phyloP scores from a whole-genome alignment of 1,284 basidiomycete genomes.

The Mycena citricolor region DNA sequence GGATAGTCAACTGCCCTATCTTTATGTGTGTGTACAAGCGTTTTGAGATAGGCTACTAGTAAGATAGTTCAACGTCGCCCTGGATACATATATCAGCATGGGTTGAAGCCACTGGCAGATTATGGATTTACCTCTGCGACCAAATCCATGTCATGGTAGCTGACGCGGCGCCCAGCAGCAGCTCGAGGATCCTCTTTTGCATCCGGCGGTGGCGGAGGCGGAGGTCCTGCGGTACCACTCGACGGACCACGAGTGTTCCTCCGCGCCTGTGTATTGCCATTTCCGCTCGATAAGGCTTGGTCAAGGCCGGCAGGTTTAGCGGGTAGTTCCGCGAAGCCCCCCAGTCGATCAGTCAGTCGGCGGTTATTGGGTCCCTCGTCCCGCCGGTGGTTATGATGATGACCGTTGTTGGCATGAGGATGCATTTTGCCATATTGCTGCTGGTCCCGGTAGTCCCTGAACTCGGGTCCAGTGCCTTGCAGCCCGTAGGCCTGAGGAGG shows the following conservation, averaged over 20 bases:
- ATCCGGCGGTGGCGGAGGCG: conserved; percentile 77
- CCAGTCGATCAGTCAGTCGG: conserved; percentile 74
- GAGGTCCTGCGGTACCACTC: conserved; percentile 44
- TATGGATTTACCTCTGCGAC: conserved; percentile 63
- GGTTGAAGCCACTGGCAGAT: neutral
- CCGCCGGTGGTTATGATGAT: conserved; percentile 44
- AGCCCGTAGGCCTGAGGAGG: conserved; percentile 81
- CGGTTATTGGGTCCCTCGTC: conserved; percentile 57
- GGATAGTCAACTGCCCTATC: too few relatives aligned
- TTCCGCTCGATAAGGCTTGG: conserved; percentile 50
- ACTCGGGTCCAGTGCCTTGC: conserved; percentile 54
- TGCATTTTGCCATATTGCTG: conserved; percentile 31
- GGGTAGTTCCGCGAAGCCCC: conserved; percentile 72
- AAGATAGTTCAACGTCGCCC: conserved; percentile 79
- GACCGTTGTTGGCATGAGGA: conserved; percentile 15
- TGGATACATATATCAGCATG: conserved; percentile 23
- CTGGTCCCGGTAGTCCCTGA: conserved; percentile 48
- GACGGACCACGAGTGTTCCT: conserved; percentile 33
- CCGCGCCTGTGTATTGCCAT: conserved; percentile 34
- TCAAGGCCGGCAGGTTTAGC: conserved; percentile 72
- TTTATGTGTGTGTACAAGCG: too few relatives aligned
- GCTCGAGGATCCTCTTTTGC: conserved; percentile 86
- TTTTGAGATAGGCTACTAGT: conserved; percentile 49
- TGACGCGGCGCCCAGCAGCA: conserved; percentile 77
- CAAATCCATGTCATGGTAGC: conserved; percentile 86